Percentiles rank a stretch among this genome's conserved stretches.
Conservation (phyloP, 2,329 filamentous ascomycete species). For the Fusarium graminum region DNA sequence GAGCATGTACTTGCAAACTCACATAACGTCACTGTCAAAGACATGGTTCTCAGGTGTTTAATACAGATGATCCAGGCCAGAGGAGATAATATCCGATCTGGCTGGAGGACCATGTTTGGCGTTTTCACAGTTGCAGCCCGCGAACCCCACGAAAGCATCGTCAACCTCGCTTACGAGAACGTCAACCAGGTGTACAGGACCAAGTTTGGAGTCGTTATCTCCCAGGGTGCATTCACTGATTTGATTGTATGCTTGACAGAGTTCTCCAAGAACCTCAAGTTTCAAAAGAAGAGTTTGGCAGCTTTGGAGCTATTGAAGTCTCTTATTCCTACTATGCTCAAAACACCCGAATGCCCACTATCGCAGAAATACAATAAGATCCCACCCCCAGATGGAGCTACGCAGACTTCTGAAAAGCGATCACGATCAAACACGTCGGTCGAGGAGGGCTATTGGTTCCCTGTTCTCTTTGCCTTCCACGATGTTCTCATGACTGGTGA, state of each 20-base stretch:
- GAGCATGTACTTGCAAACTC: constrained; percentile 98
- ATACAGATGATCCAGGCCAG: constrained; percentile 99
- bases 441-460: constrained; percentile 99
- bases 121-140: constrained; percentile 96
- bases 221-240: constrained; percentile 96
- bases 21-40: constrained; percentile 90
- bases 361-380: constrained; percentile 70
- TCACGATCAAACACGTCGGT: constrained; percentile 84
- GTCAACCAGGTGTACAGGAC: constrained; percentile 96
- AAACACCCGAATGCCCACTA: constrained; percentile 93
- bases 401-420: constrained; percentile 59
- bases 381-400: constrained; percentile 59
- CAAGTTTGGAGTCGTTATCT: constrained; percentile 94
- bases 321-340: constrained; percentile 93
- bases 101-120: constrained; percentile 99
- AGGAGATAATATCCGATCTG: constrained; percentile 96
- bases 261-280: constrained; percentile 98
- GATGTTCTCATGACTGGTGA: constrained; percentile 99
- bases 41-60: constrained; percentile 94
- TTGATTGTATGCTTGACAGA: constrained; percentile 96
- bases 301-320: constrained; percentile 96
- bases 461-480: constrained; percentile 97
- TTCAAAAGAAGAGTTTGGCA: constrained; percentile 98
- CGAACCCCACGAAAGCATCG: constrained; percentile 94
- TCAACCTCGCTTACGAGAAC: constrained; percentile 96